phyloP scores from a whole-genome alignment of 306 rosid genomes.

The Glycine latifolia region DNA sequence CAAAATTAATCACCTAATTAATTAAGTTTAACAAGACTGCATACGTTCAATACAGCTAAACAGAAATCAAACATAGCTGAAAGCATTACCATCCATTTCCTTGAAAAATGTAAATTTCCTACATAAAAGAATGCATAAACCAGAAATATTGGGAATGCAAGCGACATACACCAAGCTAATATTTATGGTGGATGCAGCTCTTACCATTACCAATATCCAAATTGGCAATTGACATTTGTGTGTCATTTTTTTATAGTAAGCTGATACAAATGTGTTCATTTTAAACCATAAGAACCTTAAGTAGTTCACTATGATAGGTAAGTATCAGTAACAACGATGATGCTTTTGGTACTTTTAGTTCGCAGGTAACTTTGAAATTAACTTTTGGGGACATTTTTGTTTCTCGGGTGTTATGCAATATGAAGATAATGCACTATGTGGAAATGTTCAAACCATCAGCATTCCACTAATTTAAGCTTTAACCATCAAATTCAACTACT shows the following conservation, averaged over 20 bases:
- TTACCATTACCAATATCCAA: background rate
- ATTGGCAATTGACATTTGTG: background rate
- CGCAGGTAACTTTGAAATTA: background rate
- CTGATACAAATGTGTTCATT: background rate
- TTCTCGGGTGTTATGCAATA: background rate
- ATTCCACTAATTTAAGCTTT: background rate
- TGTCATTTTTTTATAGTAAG: background rate
- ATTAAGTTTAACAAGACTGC: background rate
- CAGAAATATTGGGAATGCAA: background rate
- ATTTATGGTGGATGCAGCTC: background rate
- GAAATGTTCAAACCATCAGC: background rate
- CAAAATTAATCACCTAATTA: background rate
- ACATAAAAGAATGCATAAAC: background rate
- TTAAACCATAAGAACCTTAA: background rate
- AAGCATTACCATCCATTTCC: conserved; percentile 1
- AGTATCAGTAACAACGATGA: background rate
- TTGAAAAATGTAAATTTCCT: background rate
- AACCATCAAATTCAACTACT: too few species aligned
- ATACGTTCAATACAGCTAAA: background rate
- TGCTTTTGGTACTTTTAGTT: background rate
- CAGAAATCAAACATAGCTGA: background rate
- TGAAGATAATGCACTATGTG: background rate
- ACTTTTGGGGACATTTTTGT: background rate
- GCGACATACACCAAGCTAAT: background rate
- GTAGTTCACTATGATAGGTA: background rate